phyloP scores from a whole-genome alignment of 306 rosid genomes.

The Medicago truncatula region MtrunA17r5.0-ANR NC_053049.1:48833001-48833500 shows the following conservation, averaged over 20 bases:
- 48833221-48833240: constrained; percentile 81
- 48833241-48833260: constrained; percentile 41
- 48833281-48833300: constrained; percentile 25
- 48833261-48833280: constrained; percentile 36
- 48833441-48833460: constrained; percentile 3
- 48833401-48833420: neutral
- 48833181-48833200: constrained; percentile 99
- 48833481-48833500: constrained; percentile 3
- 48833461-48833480: neutral
- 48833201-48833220: constrained; percentile 88
- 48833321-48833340: constrained; percentile 31
- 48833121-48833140: constrained; percentile 79
- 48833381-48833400: constrained; percentile 1
- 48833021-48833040: neutral
- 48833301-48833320: constrained; percentile 16
- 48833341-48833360: constrained; percentile 5
- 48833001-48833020: constrained; percentile 26
- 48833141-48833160: constrained; percentile 90
- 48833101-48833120: constrained; percentile 97
- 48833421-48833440: neutral
- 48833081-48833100: constrained; percentile 86
- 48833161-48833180: constrained; percentile 95
- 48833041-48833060: constrained; percentile 21
- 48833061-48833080: constrained; percentile 60
- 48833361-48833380: constrained; percentile 31